Evolutionary conservation across 2,329 filamentous ascomycete genomes (phyloP), one percentile per base, ranked within the genome.

Genomic region (Juglanconis oblonga): DNA sequence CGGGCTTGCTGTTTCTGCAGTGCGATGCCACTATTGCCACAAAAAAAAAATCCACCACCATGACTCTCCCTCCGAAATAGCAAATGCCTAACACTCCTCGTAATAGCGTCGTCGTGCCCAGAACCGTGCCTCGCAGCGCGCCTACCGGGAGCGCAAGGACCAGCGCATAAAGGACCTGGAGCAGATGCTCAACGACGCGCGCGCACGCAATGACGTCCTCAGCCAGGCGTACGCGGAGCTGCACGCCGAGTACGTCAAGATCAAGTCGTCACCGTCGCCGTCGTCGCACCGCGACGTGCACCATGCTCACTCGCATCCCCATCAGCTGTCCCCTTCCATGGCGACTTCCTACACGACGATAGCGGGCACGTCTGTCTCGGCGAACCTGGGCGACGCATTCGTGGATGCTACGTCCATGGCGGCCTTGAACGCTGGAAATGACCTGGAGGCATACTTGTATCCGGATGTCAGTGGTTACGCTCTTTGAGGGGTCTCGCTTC

Each of bases 141-240:
- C 83, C 1, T 87, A 86, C 67, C 77, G 84, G 52, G 83, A 87
- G 69, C 78, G 84, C 56, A 87, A 87, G 67, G 84, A 88, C 67
- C 85, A 87, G 69, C 81, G 86, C 63, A 87, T 87, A 67, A 81
- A 82, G 62, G 85, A 88, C 65, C 79, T 88, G 24, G 85, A 88
- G 69, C 69, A 76, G 40, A 79, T 85, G 66, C 79, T 88, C 36
- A 72, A 72, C 51, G 79, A 82, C 17, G 73, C 84, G 53, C 79
- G 80, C 63, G 78, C 81, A 31, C 82, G 80, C 65, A 83, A 87
- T 69, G 80, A 80, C 61, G 76, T 77, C 38, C 78, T 87, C 56
- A 78, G 79, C 63, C 76, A 79, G 55, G 83, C 82, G 4, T 85
- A 86, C 67, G 72, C 76, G 33, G 68, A 71, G n/a, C 74, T 85